phyloP scores from a whole-genome alignment of 2,329 filamentous ascomycete species.

The Calonectria henricotiae region DNA sequence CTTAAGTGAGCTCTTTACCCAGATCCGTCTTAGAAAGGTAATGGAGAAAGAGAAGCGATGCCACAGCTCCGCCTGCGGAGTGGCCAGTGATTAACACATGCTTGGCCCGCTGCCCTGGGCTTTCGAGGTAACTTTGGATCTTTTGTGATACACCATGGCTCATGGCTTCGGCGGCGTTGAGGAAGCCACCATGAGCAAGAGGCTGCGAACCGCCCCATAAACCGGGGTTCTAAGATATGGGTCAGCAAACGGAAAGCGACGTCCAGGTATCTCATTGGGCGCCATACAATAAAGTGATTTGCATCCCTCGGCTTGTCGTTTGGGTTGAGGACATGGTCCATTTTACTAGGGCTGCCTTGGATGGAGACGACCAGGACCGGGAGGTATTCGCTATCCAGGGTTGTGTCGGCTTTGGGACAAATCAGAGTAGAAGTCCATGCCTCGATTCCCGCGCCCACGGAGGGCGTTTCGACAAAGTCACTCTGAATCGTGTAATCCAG shows the following conservation, averaged over 20 bases:
- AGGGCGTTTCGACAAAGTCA: constrained; percentile 34
- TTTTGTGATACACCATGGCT: constrained; percentile 29
- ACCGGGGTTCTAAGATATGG: constrained; percentile 15
- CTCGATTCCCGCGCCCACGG: constrained; percentile 41
- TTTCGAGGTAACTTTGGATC: constrained; percentile 29
- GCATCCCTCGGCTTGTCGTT: constrained; percentile 35
- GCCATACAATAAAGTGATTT: constrained; percentile 43
- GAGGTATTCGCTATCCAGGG: constrained; percentile 14
- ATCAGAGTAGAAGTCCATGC: constrained; percentile 42
- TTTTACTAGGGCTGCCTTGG: constrained; percentile 46
- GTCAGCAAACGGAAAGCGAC: neutral
- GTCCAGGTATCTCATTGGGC: neutral
- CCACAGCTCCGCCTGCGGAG: constrained; percentile 49
- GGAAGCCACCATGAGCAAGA: constrained; percentile 44
- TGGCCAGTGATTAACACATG: constrained; percentile 49
- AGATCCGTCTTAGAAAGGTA: constrained; percentile 32
- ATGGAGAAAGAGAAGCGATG: constrained; percentile 44
- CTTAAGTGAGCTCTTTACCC: constrained; percentile 28
- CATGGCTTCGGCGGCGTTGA: constrained; percentile 43
- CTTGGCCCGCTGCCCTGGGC: neutral
- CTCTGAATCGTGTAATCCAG: constrained; percentile 36
- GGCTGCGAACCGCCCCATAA: constrained; percentile 21
- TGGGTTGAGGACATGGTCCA: constrained; percentile 49
- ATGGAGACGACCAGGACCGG: constrained; percentile 46
- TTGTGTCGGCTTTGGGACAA: neutral